Base-by-base conservation (phyloP, 2,329 filamentous ascomycete genomes). In the Westerdykella ornata region DNA sequence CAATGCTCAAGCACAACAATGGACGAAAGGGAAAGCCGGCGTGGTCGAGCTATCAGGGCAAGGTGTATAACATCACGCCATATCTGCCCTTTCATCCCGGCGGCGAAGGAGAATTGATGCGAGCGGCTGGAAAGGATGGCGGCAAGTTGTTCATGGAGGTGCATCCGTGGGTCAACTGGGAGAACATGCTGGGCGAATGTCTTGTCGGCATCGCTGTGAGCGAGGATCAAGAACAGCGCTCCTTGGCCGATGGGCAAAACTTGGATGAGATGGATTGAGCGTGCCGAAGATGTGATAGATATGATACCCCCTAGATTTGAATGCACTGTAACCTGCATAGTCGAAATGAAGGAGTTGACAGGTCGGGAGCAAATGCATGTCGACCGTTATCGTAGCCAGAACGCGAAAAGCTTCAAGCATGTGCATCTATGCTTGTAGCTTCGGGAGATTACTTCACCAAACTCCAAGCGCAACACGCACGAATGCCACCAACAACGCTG, bases 71-170 rank as follows among this genome's bases (percentile, higher is more conserved):
- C 59, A 82, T 98, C 43, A 84, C 83, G 0, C 88, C 90, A 0
- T 98, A 97, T 61, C 63, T 88, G 28, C 81, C 85, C 1, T 98
- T 88, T 61, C 92, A 98, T 63, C 92, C 92, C 0, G 92, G 92
- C 16, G 92, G 86, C 7, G 78, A 83, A 53, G 79, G 80, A 4
- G 85, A 94, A 68, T 65, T 92, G 54, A 89, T 82, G 69, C 90
- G 96, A 57, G 84, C 74, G 22, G 76, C 69, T 1, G 86, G 81
- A 51, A 88, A 85, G 62, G 82, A 95, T 53, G 78, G 76, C 1
- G 74, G 67, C 18, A 76, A 76, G 62, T 53, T 82, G 52, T 82
- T 82, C 54, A 72, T 75, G 60, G 79, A 82, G 53, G 71, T 80
- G 12, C 79, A 82, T 66, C 78, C 79, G 3, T 82, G 79, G 79